These are phyloP conservation scores for Spathaspora arborariae DNA, from an alignment of 805 yeast species.

Conservation along the genomic window DNA sequence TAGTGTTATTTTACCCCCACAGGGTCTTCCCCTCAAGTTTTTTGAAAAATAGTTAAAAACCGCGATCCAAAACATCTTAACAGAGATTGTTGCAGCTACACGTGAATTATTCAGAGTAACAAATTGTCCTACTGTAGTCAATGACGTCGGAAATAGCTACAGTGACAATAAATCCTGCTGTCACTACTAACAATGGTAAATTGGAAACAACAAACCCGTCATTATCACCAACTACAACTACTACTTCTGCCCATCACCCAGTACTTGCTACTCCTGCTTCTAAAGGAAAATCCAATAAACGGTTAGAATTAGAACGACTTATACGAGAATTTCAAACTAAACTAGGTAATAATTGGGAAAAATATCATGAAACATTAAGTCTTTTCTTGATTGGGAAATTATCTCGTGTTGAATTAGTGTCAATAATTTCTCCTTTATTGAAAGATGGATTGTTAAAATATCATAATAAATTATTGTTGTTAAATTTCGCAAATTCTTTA, in stretches of 20 bases:
- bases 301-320: conserved; percentile 40
- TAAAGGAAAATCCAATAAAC: conserved; percentile 14
- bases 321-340: conserved; percentile 70
- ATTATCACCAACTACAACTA: not conserved
- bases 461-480: conserved; percentile 80
- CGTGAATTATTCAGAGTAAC: not conserved
- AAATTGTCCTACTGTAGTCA: not conserved
- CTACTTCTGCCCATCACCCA: not conserved
- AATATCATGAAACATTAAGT: conserved; percentile 75
- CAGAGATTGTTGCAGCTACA: not conserved
- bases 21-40: not conserved
- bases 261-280: not conserved
- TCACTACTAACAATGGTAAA: conserved; percentile 3
- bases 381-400: conserved; percentile 74
- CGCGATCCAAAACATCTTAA: not conserved
- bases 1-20: not conserved
- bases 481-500: conserved; percentile 80
- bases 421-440: conserved; percentile 54
- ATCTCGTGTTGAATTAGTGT: conserved; percentile 69
- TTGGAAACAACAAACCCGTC: not conserved
- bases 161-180: conserved; percentile 2
- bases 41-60: not conserved
- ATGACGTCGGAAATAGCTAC: conserved; percentile 2
- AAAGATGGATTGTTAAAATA: conserved; percentile 44
- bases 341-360: conserved; percentile 81